phyloP scores from a whole-genome alignment of 2,329 filamentous ascomycete genomes.

The Mollisia scopiformis region DNA sequence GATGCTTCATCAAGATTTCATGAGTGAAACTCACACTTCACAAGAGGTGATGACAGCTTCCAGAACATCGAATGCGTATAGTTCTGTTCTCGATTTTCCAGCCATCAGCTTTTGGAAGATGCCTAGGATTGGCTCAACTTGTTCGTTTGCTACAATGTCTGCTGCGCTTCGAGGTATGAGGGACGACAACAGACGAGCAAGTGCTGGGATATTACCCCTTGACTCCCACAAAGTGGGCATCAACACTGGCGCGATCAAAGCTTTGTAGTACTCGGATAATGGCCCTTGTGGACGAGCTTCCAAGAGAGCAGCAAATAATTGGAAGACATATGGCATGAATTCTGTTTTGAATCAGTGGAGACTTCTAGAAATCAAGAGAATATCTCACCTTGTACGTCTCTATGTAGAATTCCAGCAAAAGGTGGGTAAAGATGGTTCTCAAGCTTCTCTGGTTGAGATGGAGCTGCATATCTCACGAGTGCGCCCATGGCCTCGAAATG shows the following conservation, averaged over 20 bases:
- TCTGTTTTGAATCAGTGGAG: constrained; percentile 51
- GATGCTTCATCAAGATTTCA: not conserved
- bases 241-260: constrained; percentile 77
- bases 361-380: not conserved
- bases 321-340: constrained; percentile 96
- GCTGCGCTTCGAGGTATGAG: constrained; percentile 79
- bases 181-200: constrained; percentile 81
- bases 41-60: constrained; percentile 78
- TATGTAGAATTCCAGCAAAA: constrained; percentile 77
- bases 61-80: constrained; percentile 85
- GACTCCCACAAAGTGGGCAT: constrained; percentile 87
- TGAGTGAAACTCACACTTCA: constrained; percentile 59
- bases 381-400: constrained; percentile 74
- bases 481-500: constrained; percentile 95
- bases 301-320: constrained; percentile 87
- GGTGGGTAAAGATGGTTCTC: constrained; percentile 82
- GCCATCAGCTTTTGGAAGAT: constrained; percentile 92
- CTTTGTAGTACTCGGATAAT: constrained; percentile 80
- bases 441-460: constrained; percentile 69
- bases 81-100: constrained; percentile 65
- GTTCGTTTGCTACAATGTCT: constrained; percentile 75
- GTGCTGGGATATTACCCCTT: constrained; percentile 88
- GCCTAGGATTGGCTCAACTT: constrained; percentile 85
- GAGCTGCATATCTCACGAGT: constrained; percentile 76
- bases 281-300: constrained; percentile 82